phyloP scores from a whole-genome alignment of 768 basidiomycete species.

The Filobasidium floriforme region DNA sequence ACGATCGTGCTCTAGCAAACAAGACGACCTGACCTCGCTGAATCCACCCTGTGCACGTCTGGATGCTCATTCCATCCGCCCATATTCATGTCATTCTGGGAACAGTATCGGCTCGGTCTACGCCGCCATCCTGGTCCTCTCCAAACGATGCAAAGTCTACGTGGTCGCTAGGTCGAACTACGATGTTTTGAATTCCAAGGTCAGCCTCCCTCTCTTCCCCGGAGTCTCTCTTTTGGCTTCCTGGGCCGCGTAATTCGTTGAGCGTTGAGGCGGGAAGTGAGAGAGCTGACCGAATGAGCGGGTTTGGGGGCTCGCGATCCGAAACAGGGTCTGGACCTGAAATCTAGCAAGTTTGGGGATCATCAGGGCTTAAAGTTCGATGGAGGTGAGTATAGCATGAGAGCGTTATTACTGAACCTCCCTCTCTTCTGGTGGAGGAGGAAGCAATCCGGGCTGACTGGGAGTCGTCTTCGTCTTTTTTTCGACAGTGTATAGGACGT shows the following conservation, averaged over 20 bases:
- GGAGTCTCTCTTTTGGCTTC: not conserved
- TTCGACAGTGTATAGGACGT: conserved; percentile 31
- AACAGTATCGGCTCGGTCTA: conserved; percentile 40
- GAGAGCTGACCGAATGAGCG: no score
- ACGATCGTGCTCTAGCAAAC: not conserved
- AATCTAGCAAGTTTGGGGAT: conserved; percentile 34
- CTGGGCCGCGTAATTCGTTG: no score
- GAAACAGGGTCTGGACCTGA: conserved; percentile 31
- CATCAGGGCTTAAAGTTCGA: conserved; percentile 36
- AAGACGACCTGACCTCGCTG: not conserved
- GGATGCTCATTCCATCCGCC: no score
- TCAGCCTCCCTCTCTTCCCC: not conserved
- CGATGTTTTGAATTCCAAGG: conserved; percentile 30
- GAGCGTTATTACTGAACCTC: no score
- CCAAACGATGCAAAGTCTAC: conserved; percentile 32
- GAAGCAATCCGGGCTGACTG: not conserved
- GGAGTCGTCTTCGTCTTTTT: no score
- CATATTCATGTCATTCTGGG: no score
- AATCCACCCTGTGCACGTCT: no score
- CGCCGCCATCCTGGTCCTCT: conserved; percentile 38
- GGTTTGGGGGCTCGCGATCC: no score
- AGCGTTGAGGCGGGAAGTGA: no score
- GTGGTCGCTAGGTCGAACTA: conserved; percentile 42
- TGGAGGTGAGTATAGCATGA: conserved; percentile 41
- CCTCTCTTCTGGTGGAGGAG: not conserved